A percentile compares a stretch with the other conserved stretches of the same genome.
These are phyloP conservation scores for Candida oleophila DNA, from an alignment of 805 yeast genomes.

Conservation along the genomic window DNA sequence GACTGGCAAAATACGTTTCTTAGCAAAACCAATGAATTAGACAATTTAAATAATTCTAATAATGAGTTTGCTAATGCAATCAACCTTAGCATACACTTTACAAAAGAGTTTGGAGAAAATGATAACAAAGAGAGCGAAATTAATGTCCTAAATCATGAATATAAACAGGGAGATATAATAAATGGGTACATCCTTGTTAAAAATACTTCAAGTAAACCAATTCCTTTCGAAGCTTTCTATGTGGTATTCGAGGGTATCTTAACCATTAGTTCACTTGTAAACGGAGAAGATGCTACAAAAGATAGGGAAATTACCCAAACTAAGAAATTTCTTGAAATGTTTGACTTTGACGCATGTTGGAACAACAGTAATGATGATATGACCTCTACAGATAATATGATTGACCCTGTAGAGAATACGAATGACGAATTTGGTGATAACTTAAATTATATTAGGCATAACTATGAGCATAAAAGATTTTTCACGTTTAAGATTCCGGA, in stretches of 20 bases:
- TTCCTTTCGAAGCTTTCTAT: conserved; percentile 63
- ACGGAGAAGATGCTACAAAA: conserved; percentile 8
- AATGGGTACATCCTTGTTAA: conserved; percentile 53
- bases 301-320: conserved; percentile 13
- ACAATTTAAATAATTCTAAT: conserved; percentile 27
- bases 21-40: conserved; percentile 34
- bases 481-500: conserved; percentile 42
- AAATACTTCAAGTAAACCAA: conserved; percentile 37
- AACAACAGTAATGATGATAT: conserved; percentile 35
- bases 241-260: conserved; percentile 54
- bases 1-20: conserved; percentile 39
- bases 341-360: conserved; percentile 53
- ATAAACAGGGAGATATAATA: conserved; percentile 63
- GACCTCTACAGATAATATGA: conserved; percentile 23
- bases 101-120: conserved; percentile 30
- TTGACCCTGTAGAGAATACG: conserved; percentile 29
- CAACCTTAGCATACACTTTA: conserved; percentile 29
- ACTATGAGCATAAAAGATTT: conserved; percentile 31
- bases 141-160: conserved; percentile 43
- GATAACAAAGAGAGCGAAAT: conserved; percentile 26
- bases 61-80: conserved; percentile 26
- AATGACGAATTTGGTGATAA: conserved; percentile 16
- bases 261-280: conserved; percentile 16
- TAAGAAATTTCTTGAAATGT: conserved; percentile 45
- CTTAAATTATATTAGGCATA: conserved; percentile 10